Evolutionary conservation across 1,284 basidiomycete species (phyloP).

Genomic region (Paramarasmius palmivorus): DNA sequence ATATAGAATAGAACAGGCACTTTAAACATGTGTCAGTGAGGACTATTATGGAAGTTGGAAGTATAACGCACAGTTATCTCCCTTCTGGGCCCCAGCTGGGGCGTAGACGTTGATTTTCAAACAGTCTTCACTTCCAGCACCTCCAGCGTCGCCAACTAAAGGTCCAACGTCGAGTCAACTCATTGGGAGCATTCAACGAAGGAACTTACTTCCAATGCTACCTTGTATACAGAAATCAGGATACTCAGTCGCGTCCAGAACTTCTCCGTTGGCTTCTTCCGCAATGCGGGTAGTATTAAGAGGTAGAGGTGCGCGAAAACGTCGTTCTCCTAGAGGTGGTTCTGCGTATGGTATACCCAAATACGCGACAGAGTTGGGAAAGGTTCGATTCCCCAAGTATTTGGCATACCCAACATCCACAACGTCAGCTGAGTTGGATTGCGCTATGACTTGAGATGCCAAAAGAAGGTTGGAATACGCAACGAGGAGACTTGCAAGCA

Average conservation of each 20-base stretch:
- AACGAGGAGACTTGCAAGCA: no score
- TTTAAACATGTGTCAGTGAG: neutral
- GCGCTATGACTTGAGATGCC: no score
- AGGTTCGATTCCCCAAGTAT: conserved; percentile 53
- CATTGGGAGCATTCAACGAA: no score
- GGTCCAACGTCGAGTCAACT: neutral
- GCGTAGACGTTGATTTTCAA: conserved; percentile 55
- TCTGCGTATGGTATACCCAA: conserved; percentile 56
- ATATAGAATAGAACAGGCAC: conserved; percentile 57
- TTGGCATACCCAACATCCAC: conserved; percentile 52
- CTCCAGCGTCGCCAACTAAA: conserved; percentile 50
- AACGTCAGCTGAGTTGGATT: conserved; percentile 26
- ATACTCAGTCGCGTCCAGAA: conserved; percentile 49
- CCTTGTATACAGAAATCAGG: conserved; percentile 62
- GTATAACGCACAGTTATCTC: conserved; percentile 39
- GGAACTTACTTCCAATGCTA: conserved; percentile 42
- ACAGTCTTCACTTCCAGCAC: conserved; percentile 62
- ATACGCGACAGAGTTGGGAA: conserved; percentile 56
- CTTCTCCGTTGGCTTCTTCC: conserved; percentile 30
- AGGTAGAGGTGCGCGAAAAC: conserved; percentile 49
- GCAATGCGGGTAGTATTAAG: conserved; percentile 42
- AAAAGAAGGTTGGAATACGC: no score
- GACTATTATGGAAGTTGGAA: no score
- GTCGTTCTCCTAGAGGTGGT: conserved; percentile 50
- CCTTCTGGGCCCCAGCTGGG: conserved; percentile 39